Evolutionary conservation across 1,284 basidiomycete genomes (phyloP), one percentile per base, ranked within the genome.

Genomic region (Trametes pubescens): DNA sequence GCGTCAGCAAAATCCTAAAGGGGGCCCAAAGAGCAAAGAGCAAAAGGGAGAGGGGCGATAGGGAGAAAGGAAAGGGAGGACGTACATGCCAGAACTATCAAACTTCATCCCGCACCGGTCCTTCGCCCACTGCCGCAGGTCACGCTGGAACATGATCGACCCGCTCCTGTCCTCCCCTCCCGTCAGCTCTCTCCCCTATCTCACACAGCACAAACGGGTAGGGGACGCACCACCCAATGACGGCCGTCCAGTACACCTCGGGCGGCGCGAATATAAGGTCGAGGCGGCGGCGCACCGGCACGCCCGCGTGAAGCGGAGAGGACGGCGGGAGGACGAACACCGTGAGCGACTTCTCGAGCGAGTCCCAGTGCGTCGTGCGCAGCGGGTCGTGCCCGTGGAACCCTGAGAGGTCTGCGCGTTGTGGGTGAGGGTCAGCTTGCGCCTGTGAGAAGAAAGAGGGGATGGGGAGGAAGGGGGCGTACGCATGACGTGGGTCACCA

Each of bases 121-220:
- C 74, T 92, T 89, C 0, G 91, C 91, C 84, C 86, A 90, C 18
- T 84, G 78, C 57, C 92, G 79, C 57, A 94, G 73, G 73, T 94
- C 93, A n/a, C 92, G 80, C 73, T 94, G 84, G 69, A 95, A 94
- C 84, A 91, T 88, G 54, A 84, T 91, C 0, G 89, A 92, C 0
- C 93, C 93, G 5, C 89, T 90, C 92, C 91, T 92, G 60, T 32
- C 62, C n/a, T 35, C 57, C 16, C 47, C 29, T 24, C 14, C 14
- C 14, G 43, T 6, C 34, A n/a, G n/a, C n/a, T n/a, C n/a, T n/a
- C n/a, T n/a, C n/a, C n/a, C n/a, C n/a, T n/a, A n/a, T n/a, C n/a
- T n/a, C n/a, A n/a, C n/a, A n/a, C n/a, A n/a, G n/a, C n/a, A n/a
- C n/a, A n/a, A n/a, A n/a, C n/a, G n/a, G n/a, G n/a, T n/a, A 59